phyloP scores from a whole-genome alignment of 2,329 filamentous ascomycete genomes.

The Colletotrichum sp. region DNA sequence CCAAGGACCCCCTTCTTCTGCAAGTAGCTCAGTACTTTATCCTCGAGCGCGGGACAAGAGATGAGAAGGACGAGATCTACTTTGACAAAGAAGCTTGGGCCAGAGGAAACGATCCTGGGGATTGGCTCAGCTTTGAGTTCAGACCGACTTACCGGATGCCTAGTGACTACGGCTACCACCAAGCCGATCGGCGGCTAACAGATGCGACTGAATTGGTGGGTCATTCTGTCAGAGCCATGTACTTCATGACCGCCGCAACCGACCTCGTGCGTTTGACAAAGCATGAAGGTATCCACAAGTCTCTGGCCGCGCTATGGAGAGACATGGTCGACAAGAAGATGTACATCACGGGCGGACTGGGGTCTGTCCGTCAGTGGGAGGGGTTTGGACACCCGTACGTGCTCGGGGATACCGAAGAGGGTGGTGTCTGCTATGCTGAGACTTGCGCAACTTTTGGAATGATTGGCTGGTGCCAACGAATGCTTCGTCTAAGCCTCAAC shows the following conservation, averaged over 20 bases:
- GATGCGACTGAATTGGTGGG: conserved; percentile 61
- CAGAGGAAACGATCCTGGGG: conserved; percentile 42
- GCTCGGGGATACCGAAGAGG: neutral
- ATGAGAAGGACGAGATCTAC: conserved; percentile 54
- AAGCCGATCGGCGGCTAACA: conserved; percentile 59
- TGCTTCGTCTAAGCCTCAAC: neutral
- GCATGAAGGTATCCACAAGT: conserved; percentile 33
- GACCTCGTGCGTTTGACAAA: conserved; percentile 47
- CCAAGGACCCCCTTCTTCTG: conserved; percentile 31
- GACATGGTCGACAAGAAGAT: conserved; percentile 67
- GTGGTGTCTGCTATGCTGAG: neutral
- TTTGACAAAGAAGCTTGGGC: conserved; percentile 56
- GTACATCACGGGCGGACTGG: conserved; percentile 67
- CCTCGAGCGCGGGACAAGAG: conserved; percentile 57
- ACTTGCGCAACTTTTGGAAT: conserved; percentile 1
- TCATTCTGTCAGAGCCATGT: conserved; percentile 64
- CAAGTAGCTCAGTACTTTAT: conserved; percentile 60
- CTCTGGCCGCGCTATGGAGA: conserved; percentile 56
- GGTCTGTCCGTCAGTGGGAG: conserved; percentile 34
- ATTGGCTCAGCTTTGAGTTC: neutral
- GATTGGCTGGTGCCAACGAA: neutral
- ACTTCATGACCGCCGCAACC: conserved; percentile 61
- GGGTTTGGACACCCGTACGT: neutral
- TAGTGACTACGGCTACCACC: conserved; percentile 52
- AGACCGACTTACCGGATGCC: conserved; percentile 45